Percentiles rank a stretch among this genome's conserved stretches.
Conservation (phyloP, 2,329 filamentous ascomycete genomes). For the Diplodia seriata region DNA sequence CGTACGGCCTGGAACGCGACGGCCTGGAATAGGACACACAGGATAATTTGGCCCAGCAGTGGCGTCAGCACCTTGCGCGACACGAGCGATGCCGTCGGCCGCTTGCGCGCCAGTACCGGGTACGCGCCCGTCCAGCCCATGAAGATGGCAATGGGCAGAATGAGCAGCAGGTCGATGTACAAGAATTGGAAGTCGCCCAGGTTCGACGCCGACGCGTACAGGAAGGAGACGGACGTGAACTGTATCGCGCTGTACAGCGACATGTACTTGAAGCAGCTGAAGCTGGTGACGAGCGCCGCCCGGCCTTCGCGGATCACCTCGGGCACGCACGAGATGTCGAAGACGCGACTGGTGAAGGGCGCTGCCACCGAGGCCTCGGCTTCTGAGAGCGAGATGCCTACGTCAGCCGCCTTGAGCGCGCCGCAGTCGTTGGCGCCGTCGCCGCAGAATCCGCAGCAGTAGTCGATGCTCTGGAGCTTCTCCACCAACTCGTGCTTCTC, state of each 20-base stretch:
- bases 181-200: constrained; percentile 98
- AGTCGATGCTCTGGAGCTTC: constrained; percentile 94
- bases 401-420: constrained; percentile 94
- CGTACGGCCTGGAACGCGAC: constrained; percentile 77
- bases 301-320: constrained; percentile 92
- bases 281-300: constrained; percentile 94
- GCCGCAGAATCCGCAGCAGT: constrained; percentile 94
- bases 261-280: constrained; percentile 99
- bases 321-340: constrained; percentile 95
- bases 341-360: constrained; percentile 92
- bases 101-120: constrained; percentile 76
- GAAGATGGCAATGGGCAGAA: constrained; percentile 95
- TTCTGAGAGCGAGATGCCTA: constrained; percentile 95
- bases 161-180: constrained; percentile 91
- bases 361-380: constrained; percentile 98
- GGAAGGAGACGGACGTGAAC: constrained; percentile 94
- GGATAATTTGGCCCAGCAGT: constrained; percentile 82
- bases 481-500: constrained; percentile 98
- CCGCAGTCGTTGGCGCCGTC: constrained; percentile 98
- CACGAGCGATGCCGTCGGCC: constrained; percentile 90
- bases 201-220: constrained; percentile 93
- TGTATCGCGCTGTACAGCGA: constrained; percentile 98
- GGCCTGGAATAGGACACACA: constrained; percentile 80
- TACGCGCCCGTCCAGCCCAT: constrained; percentile 97
- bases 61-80: constrained; percentile 91